These are phyloP conservation scores for Ganoderma boninense DNA, from an alignment of 1,284 basidiomycete genomes.

Conservation along the genomic window DNA sequence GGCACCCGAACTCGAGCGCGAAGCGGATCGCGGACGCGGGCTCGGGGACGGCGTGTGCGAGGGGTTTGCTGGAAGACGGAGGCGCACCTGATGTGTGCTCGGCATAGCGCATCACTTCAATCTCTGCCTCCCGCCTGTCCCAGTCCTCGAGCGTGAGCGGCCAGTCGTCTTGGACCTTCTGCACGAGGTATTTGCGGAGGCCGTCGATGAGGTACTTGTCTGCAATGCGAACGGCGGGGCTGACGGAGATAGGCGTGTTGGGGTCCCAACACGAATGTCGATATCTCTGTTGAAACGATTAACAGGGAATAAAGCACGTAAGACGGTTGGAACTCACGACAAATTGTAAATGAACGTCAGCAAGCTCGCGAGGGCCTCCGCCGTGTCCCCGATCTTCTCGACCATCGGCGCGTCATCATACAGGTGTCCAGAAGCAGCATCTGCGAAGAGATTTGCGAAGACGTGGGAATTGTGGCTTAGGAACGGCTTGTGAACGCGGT, in stretches of 20 bases:
- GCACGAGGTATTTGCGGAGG: constrained; percentile 62
- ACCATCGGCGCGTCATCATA: constrained; percentile 4
- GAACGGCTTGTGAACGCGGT: background rate
- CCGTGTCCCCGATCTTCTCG: constrained; percentile 1
- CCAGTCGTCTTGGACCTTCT: constrained; percentile 64
- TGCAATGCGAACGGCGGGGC: constrained; percentile 67
- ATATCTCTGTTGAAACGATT: background rate
- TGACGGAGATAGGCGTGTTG: constrained; percentile 42
- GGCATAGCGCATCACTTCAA: background rate
- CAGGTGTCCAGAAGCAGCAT: background rate
- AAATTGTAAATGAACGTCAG: background rate
- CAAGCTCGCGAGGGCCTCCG: background rate
- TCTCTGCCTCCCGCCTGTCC: constrained; percentile 48
- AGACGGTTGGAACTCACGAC: no score
- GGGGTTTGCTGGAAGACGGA: background rate
- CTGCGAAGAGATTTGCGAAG: background rate
- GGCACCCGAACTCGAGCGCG: constrained; percentile 62
- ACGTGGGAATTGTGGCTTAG: background rate
- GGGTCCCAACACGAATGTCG: constrained; percentile 19
- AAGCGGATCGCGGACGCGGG: constrained; percentile 58
- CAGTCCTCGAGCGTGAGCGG: constrained; percentile 65
- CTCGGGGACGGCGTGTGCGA: constrained; percentile 28
- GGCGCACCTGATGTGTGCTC: constrained; percentile 9
- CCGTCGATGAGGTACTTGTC: constrained; percentile 71
- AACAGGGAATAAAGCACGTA: background rate